These are phyloP conservation scores for Cadophora gregata DNA, from an alignment of 2,329 filamentous ascomycete genomes.

Conservation along the genomic window DNA sequence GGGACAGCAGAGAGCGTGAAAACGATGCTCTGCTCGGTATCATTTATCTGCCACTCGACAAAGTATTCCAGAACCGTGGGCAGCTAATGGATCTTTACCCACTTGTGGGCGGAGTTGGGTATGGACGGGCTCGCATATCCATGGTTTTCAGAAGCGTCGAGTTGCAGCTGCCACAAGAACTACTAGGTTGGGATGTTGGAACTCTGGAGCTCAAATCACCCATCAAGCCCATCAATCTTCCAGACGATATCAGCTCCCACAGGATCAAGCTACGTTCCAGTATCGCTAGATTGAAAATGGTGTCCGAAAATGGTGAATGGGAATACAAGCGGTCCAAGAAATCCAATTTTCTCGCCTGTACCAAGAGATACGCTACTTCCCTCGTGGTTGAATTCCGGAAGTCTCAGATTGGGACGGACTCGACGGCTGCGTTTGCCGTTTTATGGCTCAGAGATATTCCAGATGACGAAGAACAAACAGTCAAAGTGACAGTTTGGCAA, in stretches of 20 bases:
- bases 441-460: constrained; percentile 73
- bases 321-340: constrained; percentile 52
- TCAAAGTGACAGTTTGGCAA: constrained; percentile 69
- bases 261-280: constrained; percentile 63
- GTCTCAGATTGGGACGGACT: constrained; percentile 57
- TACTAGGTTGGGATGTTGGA: constrained; percentile 74
- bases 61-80: constrained; percentile 65
- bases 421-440: constrained; percentile 65
- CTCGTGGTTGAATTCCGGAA: constrained; percentile 65
- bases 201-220: constrained; percentile 68
- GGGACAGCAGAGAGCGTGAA: constrained; percentile 72
- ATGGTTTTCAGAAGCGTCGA: constrained; percentile 76
- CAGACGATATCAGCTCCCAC: constrained; percentile 55
- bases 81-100: constrained; percentile 72
- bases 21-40: constrained; percentile 74
- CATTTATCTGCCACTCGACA: constrained; percentile 68
- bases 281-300: constrained; percentile 62
- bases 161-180: constrained; percentile 61
- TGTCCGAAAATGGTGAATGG: constrained; percentile 55
- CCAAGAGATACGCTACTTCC: constrained; percentile 64
- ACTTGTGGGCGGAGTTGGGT: constrained; percentile 74
- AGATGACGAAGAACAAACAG: constrained; percentile 67
- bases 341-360: constrained; percentile 59
- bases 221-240: constrained; percentile 51
- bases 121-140: constrained; percentile 70